Evolutionary conservation across 1,139 yeast species (phyloP).

Genomic region (Candida albicans): DNA sequence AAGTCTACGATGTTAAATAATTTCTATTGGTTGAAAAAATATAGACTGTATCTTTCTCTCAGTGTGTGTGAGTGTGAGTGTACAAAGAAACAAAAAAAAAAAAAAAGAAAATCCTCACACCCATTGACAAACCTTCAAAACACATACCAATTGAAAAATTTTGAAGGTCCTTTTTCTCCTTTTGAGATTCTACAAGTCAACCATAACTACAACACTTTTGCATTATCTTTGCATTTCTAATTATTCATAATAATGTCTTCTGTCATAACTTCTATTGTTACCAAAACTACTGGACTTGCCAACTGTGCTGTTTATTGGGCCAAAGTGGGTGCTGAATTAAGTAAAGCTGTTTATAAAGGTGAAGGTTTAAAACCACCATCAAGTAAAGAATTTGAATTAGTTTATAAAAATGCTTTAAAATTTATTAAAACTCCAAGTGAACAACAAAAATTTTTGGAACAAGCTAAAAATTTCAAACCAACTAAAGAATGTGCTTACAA

Average conservation of each 20-base stretch:
- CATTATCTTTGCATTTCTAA: neutral
- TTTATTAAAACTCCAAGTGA: slow-evolving; percentile 37
- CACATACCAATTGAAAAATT: neutral
- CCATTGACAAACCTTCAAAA: neutral
- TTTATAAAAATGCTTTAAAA: slow-evolving; percentile 54
- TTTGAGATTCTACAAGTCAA: no score
- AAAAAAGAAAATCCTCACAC: neutral
- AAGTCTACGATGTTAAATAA: slow-evolving; percentile 17
- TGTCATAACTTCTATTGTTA: slow-evolving; percentile 34
- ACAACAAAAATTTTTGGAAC: slow-evolving; percentile 50
- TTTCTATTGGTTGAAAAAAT: slow-evolving; percentile 18
- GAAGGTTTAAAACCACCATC: slow-evolving; percentile 95
- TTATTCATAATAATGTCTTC: slow-evolving; percentile 38
- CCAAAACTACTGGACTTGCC: slow-evolving; percentile 41
- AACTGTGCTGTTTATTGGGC: slow-evolving; percentile 77
- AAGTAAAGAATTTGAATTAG: slow-evolving; percentile 71
- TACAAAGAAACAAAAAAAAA: slow-evolving; percentile 5
- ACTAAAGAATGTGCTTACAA: slow-evolving; percentile 59
- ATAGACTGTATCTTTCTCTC: no score
- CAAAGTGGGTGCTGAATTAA: slow-evolving; percentile 84
- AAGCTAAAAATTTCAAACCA: slow-evolving; percentile 48
- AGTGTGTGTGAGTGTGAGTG: neutral
- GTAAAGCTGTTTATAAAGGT: slow-evolving; percentile 85
- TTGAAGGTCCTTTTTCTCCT: no score
- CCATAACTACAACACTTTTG: no score